These are phyloP conservation scores for Colletotrichum navitas DNA, from an alignment of 2,329 filamentous ascomycete genomes.

Conservation along the genomic window DNA sequence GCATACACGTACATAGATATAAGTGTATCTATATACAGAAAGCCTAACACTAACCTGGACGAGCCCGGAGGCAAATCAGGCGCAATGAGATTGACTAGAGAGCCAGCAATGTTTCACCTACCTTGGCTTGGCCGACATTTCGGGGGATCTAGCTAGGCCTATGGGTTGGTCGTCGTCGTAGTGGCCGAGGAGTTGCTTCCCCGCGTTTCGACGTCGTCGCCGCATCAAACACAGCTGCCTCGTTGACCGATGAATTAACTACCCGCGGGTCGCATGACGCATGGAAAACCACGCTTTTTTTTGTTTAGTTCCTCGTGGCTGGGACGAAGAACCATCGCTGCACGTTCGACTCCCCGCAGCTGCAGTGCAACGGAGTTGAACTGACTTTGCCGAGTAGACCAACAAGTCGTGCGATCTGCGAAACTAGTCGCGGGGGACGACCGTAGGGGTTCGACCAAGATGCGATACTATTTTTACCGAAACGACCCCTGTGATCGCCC, in stretches of 20 bases:
- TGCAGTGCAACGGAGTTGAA: slow-evolving; percentile 5
- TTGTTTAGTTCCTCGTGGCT: slow-evolving; percentile 18
- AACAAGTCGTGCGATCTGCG: slow-evolving; percentile 12
- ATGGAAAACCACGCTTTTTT: background rate
- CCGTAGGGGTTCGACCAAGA: slow-evolving; percentile 17
- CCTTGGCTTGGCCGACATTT: slow-evolving; percentile 5
- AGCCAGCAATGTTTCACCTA: slow-evolving; percentile 11
- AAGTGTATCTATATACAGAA: background rate
- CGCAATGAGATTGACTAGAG: background rate
- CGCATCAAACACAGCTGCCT: background rate
- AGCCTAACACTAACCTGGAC: background rate
- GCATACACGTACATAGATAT: background rate
- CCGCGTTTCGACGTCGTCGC: slow-evolving; percentile 13
- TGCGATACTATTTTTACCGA: slow-evolving; percentile 38
- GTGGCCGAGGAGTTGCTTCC: background rate
- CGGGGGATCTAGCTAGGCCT: background rate
- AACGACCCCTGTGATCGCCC: slow-evolving; percentile 34
- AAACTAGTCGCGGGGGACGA: slow-evolving; percentile 6
- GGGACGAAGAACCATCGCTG: slow-evolving; percentile 3
- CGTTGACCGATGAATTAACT: slow-evolving; percentile 5
- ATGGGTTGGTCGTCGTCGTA: background rate
- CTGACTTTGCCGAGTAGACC: background rate
- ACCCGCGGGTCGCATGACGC: background rate
- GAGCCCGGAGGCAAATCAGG: background rate
- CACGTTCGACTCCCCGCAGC: slow-evolving; percentile 18